Base-by-base conservation (phyloP, 2,329 filamentous ascomycete genomes). In the Neonectria faginata region DNA sequence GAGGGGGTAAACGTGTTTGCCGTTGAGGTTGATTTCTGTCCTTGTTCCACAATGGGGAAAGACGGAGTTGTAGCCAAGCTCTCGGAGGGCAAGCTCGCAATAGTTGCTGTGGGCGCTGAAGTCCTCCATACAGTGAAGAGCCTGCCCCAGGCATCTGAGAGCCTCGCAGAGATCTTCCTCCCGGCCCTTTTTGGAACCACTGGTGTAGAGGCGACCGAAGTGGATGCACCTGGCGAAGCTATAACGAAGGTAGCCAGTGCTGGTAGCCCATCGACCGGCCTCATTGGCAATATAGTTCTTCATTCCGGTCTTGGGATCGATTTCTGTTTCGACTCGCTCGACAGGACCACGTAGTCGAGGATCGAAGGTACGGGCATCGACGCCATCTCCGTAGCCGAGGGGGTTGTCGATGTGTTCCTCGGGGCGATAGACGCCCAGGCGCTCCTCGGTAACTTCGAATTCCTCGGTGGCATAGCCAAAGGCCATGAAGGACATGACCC, bases 271-370 rank as follows among this genome's bases (percentile, higher is more conserved):
- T 44, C 88, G 86, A 5, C 94, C 93, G 14, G 81, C 83, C 77
- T 98, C 95, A 74, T 97, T 98, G 65, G 95, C 90, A 70, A 99
- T 98, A 79, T 99, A 99, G 78, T 98, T 98, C 80, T 98, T 99
- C 95, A 99, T 97, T n/a, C 94, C 94, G 1, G 92, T 96, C 6
- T 86, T 82, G 36, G 82, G 81, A 73, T 96, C 92, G 61, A 96
- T 87, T 64, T 92, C 89, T 20, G 92, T 87, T 75, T 96, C 92
- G 44, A 87, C 79, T 5, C 86, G 85, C 64, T 88, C 82, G 9
- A 98, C 89, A 0, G 94, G 94, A 1, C 90, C 92, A 55, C 96
- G 91, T 8, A 98, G 88, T 27, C 96, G 90, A 41, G 85, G 81
- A 76, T 98, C 96, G 74, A 88, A 94, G 73, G 91, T 88, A 65